phyloP scores from a whole-genome alignment of 2,329 filamentous ascomycete genomes.

The Sphaerulina vaccinii region DNA sequence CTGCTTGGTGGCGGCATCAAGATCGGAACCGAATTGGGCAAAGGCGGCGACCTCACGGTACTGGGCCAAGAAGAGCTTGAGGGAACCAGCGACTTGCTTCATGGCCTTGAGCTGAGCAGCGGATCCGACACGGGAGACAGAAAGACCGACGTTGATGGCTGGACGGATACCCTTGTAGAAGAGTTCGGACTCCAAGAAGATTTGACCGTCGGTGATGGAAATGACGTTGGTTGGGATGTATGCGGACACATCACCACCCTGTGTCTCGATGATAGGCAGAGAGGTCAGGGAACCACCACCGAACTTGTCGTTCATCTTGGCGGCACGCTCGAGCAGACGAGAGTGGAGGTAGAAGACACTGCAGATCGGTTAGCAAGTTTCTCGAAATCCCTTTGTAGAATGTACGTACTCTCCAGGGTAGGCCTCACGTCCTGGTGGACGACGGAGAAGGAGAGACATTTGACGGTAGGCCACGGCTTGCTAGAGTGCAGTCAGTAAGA shows the following conservation, averaged over 20 bases:
- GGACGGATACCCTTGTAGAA: conserved; percentile 99
- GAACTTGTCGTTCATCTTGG: conserved; percentile 97
- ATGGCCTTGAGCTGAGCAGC: conserved; percentile 99
- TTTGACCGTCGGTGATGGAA: conserved; percentile 99
- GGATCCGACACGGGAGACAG: conserved; percentile 99
- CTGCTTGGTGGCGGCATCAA: conserved; percentile 98
- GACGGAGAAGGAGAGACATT: conserved; percentile 97
- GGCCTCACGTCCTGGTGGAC: conserved; percentile 97
- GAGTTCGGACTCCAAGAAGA: conserved; percentile 97
- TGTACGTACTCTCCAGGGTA: conserved; percentile 81
- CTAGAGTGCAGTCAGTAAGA: conserved; percentile 52
- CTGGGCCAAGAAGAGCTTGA: conserved; percentile 99
- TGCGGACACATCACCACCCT: conserved; percentile 99
- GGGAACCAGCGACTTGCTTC: conserved; percentile 99
- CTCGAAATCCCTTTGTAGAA: conserved; percentile 1
- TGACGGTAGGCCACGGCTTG: conserved; percentile 76
- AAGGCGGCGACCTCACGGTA: conserved; percentile 99
- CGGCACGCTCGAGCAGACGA: conserved; percentile 97
- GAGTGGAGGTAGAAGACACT: conserved; percentile 98
- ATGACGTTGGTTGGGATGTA: conserved; percentile 99
- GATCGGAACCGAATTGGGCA: conserved; percentile 99
- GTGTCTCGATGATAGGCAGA: conserved; percentile 97
- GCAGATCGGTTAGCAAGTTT: conserved; percentile 24
- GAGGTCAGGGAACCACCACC: conserved; percentile 90
- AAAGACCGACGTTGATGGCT: conserved; percentile 99